Base-by-base conservation (phyloP, 2,329 filamentous ascomycete genomes). In the Neofusicoccum ribis region DNA sequence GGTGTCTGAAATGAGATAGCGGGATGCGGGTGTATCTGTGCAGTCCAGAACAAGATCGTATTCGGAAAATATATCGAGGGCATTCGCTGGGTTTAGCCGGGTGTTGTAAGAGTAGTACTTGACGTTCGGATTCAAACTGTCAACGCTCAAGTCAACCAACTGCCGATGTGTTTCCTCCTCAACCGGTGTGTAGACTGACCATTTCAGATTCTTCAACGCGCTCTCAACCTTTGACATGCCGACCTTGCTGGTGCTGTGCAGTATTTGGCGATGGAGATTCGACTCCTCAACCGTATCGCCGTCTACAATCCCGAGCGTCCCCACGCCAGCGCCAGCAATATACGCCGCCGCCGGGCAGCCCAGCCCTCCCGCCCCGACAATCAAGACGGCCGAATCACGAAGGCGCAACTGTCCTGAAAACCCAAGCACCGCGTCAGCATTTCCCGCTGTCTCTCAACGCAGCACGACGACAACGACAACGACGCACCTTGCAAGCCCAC, bases 291-390 rank as follows among this genome's bases (percentile, higher is more conserved):
- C 94, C 0, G 83, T 83, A 77, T 99, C 95, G 3, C 91, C 93
- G 74, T 99, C 95, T 27, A 95, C 86, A 7, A 99, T 81, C 0
- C 94, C 93, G 17, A 99, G 78, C 0, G 84, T 91, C 8, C 93
- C 93, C 1, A 97, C 85, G 0, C 95, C 95, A 1, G 95, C 91
- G 23, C 92, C 94, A 9, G 93, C 92, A 1, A 99, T 86, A 74
- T 99, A 99, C n/a, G 91, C 86, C 0, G 93, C 91, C 12, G 95
- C 93, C 11, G 95, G 95, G 74, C 92, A 98, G 11, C 95, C 95
- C 12, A 99, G 81, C 0, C 95, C 95, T 5, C 95, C 95, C 1
- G 91, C 89, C 11, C 95, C 95, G 27, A 99, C 85, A 52, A 99
- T 83, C 7, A 98, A 84, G 5, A 97, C 88, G 20, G 83, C 87